A percentile compares a stretch with the other conserved stretches of the same genome.
Conservation (phyloP, 73 alveolate genomes). For the Effrenium voratum region DNA sequence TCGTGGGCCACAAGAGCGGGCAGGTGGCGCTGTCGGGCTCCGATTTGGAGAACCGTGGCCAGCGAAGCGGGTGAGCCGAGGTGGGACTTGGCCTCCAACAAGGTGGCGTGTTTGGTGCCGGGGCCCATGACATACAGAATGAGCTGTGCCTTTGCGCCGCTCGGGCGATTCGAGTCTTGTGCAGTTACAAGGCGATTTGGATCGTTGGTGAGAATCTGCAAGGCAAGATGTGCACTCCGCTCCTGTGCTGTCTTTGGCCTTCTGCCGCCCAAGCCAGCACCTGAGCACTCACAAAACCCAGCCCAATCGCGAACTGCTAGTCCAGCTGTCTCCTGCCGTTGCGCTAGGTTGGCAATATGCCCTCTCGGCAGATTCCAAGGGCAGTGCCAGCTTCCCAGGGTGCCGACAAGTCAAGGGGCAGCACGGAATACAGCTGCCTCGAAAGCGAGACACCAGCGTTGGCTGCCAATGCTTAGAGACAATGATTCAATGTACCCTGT, state of each 20-base stretch:
- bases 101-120: constrained; percentile 56
- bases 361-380: constrained; percentile 76
- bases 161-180: neutral
- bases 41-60: too few relatives aligned
- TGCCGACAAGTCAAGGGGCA: neutral
- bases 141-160: neutral
- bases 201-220: neutral
- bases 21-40: constrained; percentile 38
- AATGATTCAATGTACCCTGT: too few relatives aligned
- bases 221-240: constrained; percentile 81
- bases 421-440: neutral
- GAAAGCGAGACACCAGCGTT: neutral
- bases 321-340: too few relatives aligned
- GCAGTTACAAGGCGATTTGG: neutral
- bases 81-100: constrained; percentile 78
- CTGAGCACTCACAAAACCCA: too few relatives aligned
- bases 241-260: constrained; percentile 50
- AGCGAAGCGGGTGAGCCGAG: neutral
- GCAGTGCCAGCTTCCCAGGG: constrained; percentile 32
- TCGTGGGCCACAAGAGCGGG: constrained; percentile 80
- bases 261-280: constrained; percentile 70
- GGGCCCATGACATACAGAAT: neutral
- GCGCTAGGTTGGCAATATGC: constrained; percentile 92
- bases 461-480: too few relatives aligned
- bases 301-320: too few relatives aligned